These are phyloP conservation scores for Colletotrichum zoysiae DNA, from an alignment of 2,329 filamentous ascomycete genomes.

Conservation along the genomic window DNA sequence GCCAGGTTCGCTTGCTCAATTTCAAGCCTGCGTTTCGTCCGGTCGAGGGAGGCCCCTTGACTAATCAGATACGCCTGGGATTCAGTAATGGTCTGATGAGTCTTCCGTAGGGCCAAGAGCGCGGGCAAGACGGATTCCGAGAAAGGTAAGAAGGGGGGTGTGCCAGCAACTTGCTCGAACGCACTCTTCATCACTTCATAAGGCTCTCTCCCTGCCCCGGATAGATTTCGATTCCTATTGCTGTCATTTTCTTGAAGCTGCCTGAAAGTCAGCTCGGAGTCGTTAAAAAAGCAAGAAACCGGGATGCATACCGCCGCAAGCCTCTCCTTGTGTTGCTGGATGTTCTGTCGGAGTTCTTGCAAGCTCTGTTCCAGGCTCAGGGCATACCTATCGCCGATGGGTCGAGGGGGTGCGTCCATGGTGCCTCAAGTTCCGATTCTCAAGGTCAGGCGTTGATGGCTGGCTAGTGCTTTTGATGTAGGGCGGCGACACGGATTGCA, in stretches of 20 bases:
- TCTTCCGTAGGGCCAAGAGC: constrained; percentile 77
- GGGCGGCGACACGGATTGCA: constrained; percentile 25
- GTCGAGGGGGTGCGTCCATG: constrained; percentile 24
- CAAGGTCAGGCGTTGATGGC: constrained; percentile 11
- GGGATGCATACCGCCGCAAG: constrained; percentile 49
- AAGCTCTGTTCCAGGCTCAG: constrained; percentile 75
- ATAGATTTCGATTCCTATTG: constrained; percentile 21
- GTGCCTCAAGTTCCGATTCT: constrained; percentile 4
- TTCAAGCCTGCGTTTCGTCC: constrained; percentile 62
- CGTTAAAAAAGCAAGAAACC: not conserved
- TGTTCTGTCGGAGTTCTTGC: constrained; percentile 71
- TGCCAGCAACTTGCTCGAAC: constrained; percentile 72
- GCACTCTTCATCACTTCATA: constrained; percentile 70
- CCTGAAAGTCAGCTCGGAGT: not conserved
- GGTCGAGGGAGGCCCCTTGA: constrained; percentile 57
- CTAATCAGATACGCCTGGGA: constrained; percentile 69
- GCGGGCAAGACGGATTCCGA: constrained; percentile 77
- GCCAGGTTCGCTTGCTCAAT: constrained; percentile 62
- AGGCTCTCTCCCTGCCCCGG: constrained; percentile 44
- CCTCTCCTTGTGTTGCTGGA: constrained; percentile 66
- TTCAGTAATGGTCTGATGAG: constrained; percentile 73
- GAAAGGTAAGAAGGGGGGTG: constrained; percentile 74
- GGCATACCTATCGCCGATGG: constrained; percentile 56
- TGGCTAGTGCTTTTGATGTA: constrained; percentile 25
- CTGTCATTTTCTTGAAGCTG: constrained; percentile 43